Evolutionary conservation across 2,329 filamentous ascomycete genomes (phyloP).

Genomic region (Stemphylium lycopersici): DNA sequence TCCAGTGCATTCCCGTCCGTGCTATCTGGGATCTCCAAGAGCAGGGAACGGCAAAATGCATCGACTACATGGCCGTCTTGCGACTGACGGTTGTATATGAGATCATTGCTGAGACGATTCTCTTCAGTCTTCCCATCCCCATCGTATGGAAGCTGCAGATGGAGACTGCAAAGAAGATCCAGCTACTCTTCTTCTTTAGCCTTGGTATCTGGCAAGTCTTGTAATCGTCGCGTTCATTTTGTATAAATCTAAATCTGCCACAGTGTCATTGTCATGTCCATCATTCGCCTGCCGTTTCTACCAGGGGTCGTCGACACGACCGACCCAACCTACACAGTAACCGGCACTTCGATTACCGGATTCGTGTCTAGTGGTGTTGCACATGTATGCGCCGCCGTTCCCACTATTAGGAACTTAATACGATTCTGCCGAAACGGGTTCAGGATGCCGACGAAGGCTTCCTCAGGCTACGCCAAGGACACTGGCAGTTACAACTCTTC

Average conservation of each 20-base stretch:
- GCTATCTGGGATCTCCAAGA: slow-evolving; percentile 5
- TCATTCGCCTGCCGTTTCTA: slow-evolving; percentile 5
- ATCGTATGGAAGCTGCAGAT: slow-evolving; percentile 7
- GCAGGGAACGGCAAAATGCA: slow-evolving; percentile 2
- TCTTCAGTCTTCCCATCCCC: slow-evolving; percentile 7
- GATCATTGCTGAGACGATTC: slow-evolving; percentile 2
- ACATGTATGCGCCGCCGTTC: slow-evolving; percentile 6
- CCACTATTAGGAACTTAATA: slow-evolving; percentile 1
- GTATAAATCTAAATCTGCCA: background rate
- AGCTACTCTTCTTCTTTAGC: slow-evolving; percentile 4
- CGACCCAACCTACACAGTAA: slow-evolving; percentile 7
- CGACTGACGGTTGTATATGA: slow-evolving; percentile 3
- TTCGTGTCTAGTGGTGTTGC: slow-evolving; percentile 3
- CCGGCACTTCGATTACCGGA: slow-evolving; percentile 2
- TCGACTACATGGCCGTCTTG: slow-evolving; percentile 5
- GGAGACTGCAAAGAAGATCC: slow-evolving; percentile 4
- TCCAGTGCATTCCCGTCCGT: slow-evolving; percentile 2
- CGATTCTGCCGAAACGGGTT: slow-evolving; percentile 2
- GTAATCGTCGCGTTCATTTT: background rate
- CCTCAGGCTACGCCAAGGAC: background rate
- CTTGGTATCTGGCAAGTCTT: slow-evolving; percentile 1
- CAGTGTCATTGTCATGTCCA: background rate
- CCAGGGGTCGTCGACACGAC: slow-evolving; percentile 3
- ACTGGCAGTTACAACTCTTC: background rate
- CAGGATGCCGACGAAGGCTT: background rate